A percentile compares a stretch with the other conserved stretches of the same genome.
These are phyloP conservation scores for Claviceps capensis DNA, from an alignment of 2,329 filamentous ascomycete species.

Conservation along the genomic window DNA sequence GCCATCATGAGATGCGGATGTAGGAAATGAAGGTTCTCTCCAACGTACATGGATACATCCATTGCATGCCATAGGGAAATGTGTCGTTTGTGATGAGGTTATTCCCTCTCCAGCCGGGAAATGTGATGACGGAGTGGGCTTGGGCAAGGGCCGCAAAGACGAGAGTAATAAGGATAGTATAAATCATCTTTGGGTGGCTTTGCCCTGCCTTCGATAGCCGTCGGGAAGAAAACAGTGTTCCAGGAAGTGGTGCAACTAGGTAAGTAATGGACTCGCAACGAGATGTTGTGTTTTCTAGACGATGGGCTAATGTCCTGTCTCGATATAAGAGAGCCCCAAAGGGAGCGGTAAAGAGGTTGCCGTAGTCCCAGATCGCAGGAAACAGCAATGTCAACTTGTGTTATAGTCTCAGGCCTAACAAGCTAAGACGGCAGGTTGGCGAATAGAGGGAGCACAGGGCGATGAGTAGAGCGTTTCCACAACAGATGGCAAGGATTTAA, in stretches of 20 bases:
- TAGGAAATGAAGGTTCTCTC: background rate
- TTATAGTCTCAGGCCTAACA: background rate
- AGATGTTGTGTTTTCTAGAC: background rate
- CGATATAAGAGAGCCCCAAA: too few relatives aligned
- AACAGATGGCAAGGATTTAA: background rate
- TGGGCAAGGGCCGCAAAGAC: conserved; percentile 35
- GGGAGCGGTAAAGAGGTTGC: too few relatives aligned
- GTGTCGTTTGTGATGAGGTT: conserved; percentile 67
- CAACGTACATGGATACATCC: conserved; percentile 79
- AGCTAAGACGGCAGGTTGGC: background rate
- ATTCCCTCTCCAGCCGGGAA: conserved; percentile 78
- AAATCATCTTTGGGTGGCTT: background rate
- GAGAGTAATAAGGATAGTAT: conserved; percentile 19
- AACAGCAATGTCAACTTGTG: background rate
- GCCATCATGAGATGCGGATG: background rate
- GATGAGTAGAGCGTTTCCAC: background rate
- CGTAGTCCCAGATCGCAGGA: too few relatives aligned
- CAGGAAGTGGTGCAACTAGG: background rate
- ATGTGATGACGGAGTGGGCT: conserved; percentile 73
- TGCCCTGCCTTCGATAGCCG: background rate
- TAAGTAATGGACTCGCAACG: background rate
- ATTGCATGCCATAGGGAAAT: conserved; percentile 86
- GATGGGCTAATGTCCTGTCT: too few relatives aligned
- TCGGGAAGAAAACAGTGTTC: background rate
- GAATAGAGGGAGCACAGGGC: background rate